Base-by-base conservation (phyloP, 176 grass and related monocot genomes). In the Aegilops longissima region DNA sequence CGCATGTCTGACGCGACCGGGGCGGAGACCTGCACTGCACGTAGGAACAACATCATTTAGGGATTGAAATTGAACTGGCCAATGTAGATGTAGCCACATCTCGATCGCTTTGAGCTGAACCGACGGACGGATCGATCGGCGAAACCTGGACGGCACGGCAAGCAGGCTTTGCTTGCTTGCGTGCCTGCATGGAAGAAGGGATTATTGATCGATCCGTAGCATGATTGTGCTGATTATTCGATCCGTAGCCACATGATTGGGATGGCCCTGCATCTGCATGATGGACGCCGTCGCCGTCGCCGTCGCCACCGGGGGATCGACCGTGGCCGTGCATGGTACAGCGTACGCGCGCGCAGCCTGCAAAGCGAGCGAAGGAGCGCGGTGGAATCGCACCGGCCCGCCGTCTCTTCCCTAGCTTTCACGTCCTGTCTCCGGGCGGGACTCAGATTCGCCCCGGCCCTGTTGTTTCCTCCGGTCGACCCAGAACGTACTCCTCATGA, bases 181-280 rank as follows among this genome's bases (percentile, higher is more conserved):
- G 42, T 45, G 42, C 42, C 10, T 45, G 11, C 31, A 51, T 2
- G n/a, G 33, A 29, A 31, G n/a, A 13, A 45, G 5, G 11, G 71
- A 45, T 47, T 14, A 23, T 74, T 3, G 79, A 8, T 47, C 54
- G 51, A 17, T 12, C 24, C 31, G 18, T 4, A 31, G 52, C 80
- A 70, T 87, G 81, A 69, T 31, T 69, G 81, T 38, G 14, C 10
- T 12, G 35, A 81, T 79, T 69, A 67, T 66, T 86, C 73, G 24
- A 52, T 76, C 54, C 12, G 54, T 62, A 9, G 74, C 45, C 54
- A n/a, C 79, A 83, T 83, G n/a, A 83, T 79, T 83, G 30, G 39
- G 61, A 18, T 35, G 5, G 10, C 49, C 17, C 64, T 78, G 64
- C 58, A 21, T 30, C 59, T 16, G 1, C 11, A 61, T 73, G 35